phyloP scores from a whole-genome alignment of 805 yeast genomes.

The Lipomyces anomalus region DNA sequence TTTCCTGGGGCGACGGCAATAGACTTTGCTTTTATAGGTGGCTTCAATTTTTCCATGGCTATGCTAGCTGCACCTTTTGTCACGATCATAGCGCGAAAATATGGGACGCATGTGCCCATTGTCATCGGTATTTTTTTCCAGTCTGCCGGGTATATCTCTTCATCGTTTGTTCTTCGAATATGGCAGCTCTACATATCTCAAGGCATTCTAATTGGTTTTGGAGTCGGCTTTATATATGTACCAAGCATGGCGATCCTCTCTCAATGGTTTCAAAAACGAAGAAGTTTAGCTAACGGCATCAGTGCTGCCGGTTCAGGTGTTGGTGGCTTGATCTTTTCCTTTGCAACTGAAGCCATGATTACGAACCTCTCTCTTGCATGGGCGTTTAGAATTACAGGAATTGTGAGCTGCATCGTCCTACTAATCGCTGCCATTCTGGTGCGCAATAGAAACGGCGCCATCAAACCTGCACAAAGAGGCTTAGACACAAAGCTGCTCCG shows the following conservation, averaged over 20 bases:
- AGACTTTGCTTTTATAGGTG: constrained; percentile 4
- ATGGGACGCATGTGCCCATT: background rate
- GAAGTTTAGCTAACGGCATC: too few species aligned
- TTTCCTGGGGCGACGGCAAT: constrained; percentile 2
- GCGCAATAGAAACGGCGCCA: background rate
- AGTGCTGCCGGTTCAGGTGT: too few species aligned
- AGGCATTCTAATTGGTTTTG: background rate
- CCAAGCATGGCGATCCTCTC: background rate
- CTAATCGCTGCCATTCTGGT: constrained; percentile 1
- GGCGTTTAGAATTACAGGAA: background rate
- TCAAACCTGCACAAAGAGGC: background rate
- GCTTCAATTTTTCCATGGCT: constrained; percentile 1
- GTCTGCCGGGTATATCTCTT: background rate
- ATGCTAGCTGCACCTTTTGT: constrained; percentile 3
- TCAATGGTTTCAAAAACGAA: too few species aligned
- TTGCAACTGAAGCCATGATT: background rate
- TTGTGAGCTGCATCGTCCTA: background rate
- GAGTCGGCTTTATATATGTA: background rate
- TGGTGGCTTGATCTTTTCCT: background rate
- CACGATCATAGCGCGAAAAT: background rate
- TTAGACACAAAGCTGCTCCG: constrained; percentile 1
- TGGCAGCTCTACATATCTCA: background rate
- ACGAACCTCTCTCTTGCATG: background rate
- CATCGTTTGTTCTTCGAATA: background rate
- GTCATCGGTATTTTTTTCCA: background rate